Evolutionary conservation across 179 eudicot species (phyloP), one percentile per base, ranked within the genome.

Genomic region (Silene noctiflora): DNA sequence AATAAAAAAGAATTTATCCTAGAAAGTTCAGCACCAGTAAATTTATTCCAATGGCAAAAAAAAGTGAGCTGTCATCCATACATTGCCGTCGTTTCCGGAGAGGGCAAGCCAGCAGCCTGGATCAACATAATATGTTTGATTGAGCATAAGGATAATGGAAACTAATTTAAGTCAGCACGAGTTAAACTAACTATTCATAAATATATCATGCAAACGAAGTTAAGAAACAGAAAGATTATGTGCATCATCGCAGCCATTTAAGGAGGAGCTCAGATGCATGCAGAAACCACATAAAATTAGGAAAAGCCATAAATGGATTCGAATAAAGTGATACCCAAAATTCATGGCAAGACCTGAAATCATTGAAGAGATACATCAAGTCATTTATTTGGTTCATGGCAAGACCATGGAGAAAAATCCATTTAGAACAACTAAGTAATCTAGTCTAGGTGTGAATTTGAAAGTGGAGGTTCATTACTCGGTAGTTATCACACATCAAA

Each of bases 1-100:
- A 51, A 61, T 62, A 73, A 44, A 72, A 72, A 67, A 11, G 56
- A 60, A 59, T 39, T 35, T 20, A 39, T 53, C 71, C 46, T 71
- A 80, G 16, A 58, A 25, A 1, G 13, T 9, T 33, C 56, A 66
- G 8, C 29, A 69, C 27, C 66, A 56, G 44, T 31, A 39, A 46
- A 22, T 1, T 46, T 20, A 56, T 74, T 56, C 64, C 44, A 13
- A 12, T 4, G 6, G 25, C 13, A 59, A 14, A 75, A 8, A 7
- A 31, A 42, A 76, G 51, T 33, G 69, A 71, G 17, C 8, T 2
- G 31, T 67, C 33, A 60, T 24, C 14, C 92, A 75, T 87, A 95
- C 99, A 88, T 76, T 87, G 88, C 75, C 97, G 86, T 76, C 99
- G 87, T 83, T 83, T 79, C 77, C 99, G 89, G n/a, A 96, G 92